A percentile compares a stretch with the other conserved stretches of the same genome.
Evolutionary conservation across 1,284 basidiomycete species (phyloP).

Genomic region (Leucoagaricus sp.): DNA sequence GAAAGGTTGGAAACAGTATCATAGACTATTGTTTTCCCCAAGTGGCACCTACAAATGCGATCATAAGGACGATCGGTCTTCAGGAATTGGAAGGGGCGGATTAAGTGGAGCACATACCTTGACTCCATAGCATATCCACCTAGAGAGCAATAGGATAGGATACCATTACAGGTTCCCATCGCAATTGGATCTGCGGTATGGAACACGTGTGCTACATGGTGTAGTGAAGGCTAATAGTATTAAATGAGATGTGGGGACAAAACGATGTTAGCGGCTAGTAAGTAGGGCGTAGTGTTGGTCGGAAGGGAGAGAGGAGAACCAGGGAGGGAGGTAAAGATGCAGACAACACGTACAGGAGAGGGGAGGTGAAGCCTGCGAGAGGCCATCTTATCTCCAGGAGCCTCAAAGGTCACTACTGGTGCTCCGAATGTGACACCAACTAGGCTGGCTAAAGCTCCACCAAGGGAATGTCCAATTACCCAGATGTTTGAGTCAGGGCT

Average conservation of each 20-base stretch:
- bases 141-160: constrained; percentile 70
- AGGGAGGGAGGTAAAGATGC: not conserved
- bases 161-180: constrained; percentile 82
- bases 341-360: constrained; percentile 63
- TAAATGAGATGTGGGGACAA: not conserved
- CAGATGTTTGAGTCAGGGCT: constrained; percentile 88
- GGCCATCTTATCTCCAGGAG: constrained; percentile 90
- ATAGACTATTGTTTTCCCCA: constrained; percentile 84
- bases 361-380: constrained; percentile 89
- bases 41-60: constrained; percentile 62
- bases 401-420: constrained; percentile 89
- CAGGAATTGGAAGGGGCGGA: not conserved
- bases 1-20: constrained; percentile 86
- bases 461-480: constrained; percentile 88
- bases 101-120: constrained; percentile 42
- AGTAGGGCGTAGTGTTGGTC: not conserved
- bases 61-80: not conserved
- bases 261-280: not conserved
- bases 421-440: constrained; percentile 91
- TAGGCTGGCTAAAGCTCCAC: constrained; percentile 85
- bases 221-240: constrained; percentile 57
- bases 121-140: constrained; percentile 82
- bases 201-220: constrained; percentile 82
- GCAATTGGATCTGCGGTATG: constrained; percentile 88
- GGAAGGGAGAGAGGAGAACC: not conserved